Conservation (phyloP, 306 rosid genomes). For the Astragalus glycyphyllos region DNA sequence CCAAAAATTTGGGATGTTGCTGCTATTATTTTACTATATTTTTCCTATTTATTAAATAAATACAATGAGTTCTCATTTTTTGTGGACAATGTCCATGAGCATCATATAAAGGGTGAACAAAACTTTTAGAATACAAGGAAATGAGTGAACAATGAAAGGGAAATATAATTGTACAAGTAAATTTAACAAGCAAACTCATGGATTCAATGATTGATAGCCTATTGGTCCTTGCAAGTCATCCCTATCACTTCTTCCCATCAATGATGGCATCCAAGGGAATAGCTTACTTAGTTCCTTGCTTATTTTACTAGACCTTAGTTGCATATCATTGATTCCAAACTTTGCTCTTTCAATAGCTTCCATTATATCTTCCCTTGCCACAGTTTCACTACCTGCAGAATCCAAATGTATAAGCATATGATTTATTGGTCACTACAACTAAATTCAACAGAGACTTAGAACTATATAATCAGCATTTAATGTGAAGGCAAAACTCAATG, state of each 20-base stretch:
- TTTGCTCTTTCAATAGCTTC: conserved; percentile 96
- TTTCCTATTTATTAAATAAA: not conserved
- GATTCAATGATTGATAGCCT: conserved; percentile 85
- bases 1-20: conserved; percentile 5
- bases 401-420: conserved; percentile 21
- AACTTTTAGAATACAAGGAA: conserved; percentile 22
- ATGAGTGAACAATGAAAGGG: conserved; percentile 18
- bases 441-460: conserved; percentile 7
- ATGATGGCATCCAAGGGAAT: conserved; percentile 92
- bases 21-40: not conserved
- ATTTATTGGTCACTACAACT: not conserved
- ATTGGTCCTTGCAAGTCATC: conserved; percentile 70
- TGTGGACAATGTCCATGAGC: conserved; percentile 3
- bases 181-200: conserved; percentile 38
- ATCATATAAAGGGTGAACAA: conserved; percentile 28
- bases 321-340: conserved; percentile 78
- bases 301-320: conserved; percentile 56
- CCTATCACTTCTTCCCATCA: conserved; percentile 63
- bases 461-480: conserved; percentile 15
- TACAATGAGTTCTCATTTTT: not conserved
- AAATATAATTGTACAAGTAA: not conserved
- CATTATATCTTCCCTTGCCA: conserved; percentile 87
- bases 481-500: conserved; percentile 1
- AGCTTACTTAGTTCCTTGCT: conserved; percentile 78
- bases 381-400: conserved; percentile 72